phyloP scores from a whole-genome alignment of 1,139 yeast genomes.

The Trichomonascaceae sp. region DNA sequence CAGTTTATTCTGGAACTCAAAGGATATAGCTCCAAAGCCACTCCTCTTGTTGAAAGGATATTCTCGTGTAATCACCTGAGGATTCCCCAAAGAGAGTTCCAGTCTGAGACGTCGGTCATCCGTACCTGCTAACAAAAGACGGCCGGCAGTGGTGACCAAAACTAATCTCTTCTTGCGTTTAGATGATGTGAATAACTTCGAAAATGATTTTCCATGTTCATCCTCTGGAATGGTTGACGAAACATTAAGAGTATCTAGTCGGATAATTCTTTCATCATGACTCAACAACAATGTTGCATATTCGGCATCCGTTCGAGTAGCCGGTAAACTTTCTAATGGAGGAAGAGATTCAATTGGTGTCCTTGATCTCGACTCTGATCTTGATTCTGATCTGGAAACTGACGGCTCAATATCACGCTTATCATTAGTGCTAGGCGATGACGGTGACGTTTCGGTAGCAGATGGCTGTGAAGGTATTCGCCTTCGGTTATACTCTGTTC shows the following conservation, averaged over 20 bases:
- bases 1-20: slow-evolving; percentile 32
- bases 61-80: slow-evolving; percentile 31
- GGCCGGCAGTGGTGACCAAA: slow-evolving; percentile 32
- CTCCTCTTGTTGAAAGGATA: slow-evolving; percentile 28
- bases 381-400: slow-evolving; percentile 33
- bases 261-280: slow-evolving; percentile 65
- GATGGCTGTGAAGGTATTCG: not conserved
- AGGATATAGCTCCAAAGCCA: slow-evolving; percentile 26
- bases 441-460: not conserved
- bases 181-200: slow-evolving; percentile 28
- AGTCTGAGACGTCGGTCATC: slow-evolving; percentile 30
- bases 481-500: not conserved
- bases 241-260: slow-evolving; percentile 47
- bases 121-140: slow-evolving; percentile 27
- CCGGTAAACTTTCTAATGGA: slow-evolving; percentile 47
- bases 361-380: slow-evolving; percentile 33
- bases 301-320: slow-evolving; percentile 57
- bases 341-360: slow-evolving; percentile 13
- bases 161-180: slow-evolving; percentile 30
- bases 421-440: not conserved
- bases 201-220: slow-evolving; percentile 24
- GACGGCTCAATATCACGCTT: slow-evolving; percentile 26
- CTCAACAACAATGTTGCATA: slow-evolving; percentile 58
- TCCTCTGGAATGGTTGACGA: slow-evolving; percentile 19
- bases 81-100: slow-evolving; percentile 31